A percentile compares a stretch with the other conserved stretches of the same genome.
phyloP scores from a whole-genome alignment of 2,329 filamentous ascomycete species.

The Colletotrichum tofieldiae region DNA sequence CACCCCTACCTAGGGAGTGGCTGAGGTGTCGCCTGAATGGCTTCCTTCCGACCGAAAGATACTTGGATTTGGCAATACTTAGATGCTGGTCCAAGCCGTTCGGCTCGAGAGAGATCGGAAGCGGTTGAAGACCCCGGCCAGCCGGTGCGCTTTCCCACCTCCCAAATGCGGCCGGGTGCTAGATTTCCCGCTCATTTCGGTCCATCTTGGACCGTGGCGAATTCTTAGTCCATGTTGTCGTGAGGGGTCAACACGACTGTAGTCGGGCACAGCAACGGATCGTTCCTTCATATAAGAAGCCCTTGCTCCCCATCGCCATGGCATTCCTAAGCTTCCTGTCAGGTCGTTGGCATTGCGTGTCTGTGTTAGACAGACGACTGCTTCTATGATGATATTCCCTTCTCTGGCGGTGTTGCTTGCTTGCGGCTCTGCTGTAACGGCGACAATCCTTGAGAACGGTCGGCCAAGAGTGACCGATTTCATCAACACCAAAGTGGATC shows the following conservation, averaged over 20 bases:
- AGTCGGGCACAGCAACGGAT: neutral
- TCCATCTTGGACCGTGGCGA: conserved; percentile 29
- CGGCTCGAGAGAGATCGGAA: neutral
- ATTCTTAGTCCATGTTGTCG: neutral
- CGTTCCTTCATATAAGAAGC: conserved; percentile 11
- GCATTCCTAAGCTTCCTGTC: neutral
- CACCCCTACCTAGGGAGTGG: neutral
- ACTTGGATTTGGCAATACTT: neutral
- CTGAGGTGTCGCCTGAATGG: neutral
- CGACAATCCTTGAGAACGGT: conserved; percentile 58
- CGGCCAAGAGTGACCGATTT: conserved; percentile 59
- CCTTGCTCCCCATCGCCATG: neutral
- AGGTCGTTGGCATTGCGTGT: neutral
- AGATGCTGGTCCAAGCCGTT: no score
- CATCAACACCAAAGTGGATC: conserved; percentile 57
- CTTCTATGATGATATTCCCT: conserved; percentile 19
- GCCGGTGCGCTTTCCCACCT: conserved; percentile 13
- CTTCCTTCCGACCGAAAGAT: neutral
- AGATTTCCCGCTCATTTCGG: conserved; percentile 37
- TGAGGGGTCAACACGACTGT: conserved; percentile 28
- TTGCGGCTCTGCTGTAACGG: conserved; percentile 44
- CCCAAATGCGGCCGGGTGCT: neutral
- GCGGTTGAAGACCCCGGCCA: conserved; percentile 27
- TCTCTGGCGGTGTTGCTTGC: conserved; percentile 43
- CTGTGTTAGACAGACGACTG: neutral